Base-by-base conservation (phyloP, 495 filamentous ascomycete species). In the Sordaria brevicollis region DNA sequence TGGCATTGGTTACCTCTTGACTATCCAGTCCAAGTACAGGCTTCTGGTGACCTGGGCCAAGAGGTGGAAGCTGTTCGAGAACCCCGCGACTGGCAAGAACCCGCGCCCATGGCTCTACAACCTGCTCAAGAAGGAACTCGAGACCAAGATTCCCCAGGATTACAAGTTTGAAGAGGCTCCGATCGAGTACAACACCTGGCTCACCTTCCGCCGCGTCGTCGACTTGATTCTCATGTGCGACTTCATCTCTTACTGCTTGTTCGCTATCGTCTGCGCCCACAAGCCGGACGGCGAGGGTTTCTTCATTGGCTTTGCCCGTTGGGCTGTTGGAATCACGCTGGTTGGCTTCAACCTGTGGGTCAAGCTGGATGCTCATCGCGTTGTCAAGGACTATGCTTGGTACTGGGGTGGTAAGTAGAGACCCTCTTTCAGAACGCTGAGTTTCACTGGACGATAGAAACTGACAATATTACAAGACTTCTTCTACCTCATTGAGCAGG, bases 361-460 rank as follows among this genome's bases (percentile, higher is more conserved):
- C 68, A 99, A 99, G 82, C 84, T 99, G 69, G 95, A 99, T 79
- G 95, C 95, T 21, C 95, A 98, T 79, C 84, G 95, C 67, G 95
- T 99, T n/a, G 95, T 99, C 74, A 98, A 98, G 81, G 96, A 99
- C 79, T 99, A 93, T 82, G 95, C 95, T 25, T 99, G 95, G 95
- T 99, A 98, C 81, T 99, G 95, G 95, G 95, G 95, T 33, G 77
- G 77, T 79, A 76, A 75, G 77, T 25, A 65, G 13, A n/a, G 29
- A 17, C 15, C 34, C 54, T 34, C 9, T 29, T 21, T 10, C 11
- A 25, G 19, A 25, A 3, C 5, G 19, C 25, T 17, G 29, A n/a
- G 29, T 11, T 9, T 49, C 41, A 10, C 21, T 49, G 41, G 21
- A 57, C 49, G 29, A 25, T 49, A 8, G 34, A 25, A 35, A 67